Evolutionary conservation across 345 rosid species (phyloP).

Genomic region (Linum lewisii): DNA sequence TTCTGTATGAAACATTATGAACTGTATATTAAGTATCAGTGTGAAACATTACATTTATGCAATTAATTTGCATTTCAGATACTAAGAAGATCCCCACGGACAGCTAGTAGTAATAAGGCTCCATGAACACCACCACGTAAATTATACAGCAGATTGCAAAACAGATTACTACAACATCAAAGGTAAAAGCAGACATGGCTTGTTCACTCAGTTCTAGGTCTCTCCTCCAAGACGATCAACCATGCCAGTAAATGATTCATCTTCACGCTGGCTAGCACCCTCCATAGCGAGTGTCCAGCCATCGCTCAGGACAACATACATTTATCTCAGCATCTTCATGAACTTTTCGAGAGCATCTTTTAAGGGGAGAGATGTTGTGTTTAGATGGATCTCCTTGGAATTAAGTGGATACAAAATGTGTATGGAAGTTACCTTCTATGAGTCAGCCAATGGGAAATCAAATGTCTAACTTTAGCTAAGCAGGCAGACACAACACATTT

Average conservation of each 20-base stretch:
- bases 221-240: slow-evolving; percentile 75
- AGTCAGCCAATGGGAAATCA: too few relatives aligned
- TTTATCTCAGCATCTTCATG: slow-evolving; percentile 57
- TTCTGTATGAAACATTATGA: too few relatives aligned
- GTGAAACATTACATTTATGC: neutral
- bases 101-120: slow-evolving; percentile 38
- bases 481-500: too few relatives aligned
- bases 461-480: too few relatives aligned
- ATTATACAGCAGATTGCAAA: slow-evolving; percentile 51
- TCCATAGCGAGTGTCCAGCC: slow-evolving; percentile 87
- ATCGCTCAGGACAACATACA: slow-evolving; percentile 54
- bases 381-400: slow-evolving; percentile 94
- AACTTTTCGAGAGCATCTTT: slow-evolving; percentile 79
- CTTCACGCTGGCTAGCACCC: slow-evolving; percentile 66
- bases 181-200: slow-evolving; percentile 70
- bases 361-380: slow-evolving; percentile 80
- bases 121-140: slow-evolving; percentile 54
- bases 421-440: too few relatives aligned
- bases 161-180: slow-evolving; percentile 43
- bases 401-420: too few relatives aligned
- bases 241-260: slow-evolving; percentile 56
- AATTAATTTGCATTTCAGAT: neutral
- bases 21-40: neutral
- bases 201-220: slow-evolving; percentile 74
- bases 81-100: too few relatives aligned